phyloP scores from a whole-genome alignment of 148 eudicot genomes.

The Nyssa sinensis region DNA sequence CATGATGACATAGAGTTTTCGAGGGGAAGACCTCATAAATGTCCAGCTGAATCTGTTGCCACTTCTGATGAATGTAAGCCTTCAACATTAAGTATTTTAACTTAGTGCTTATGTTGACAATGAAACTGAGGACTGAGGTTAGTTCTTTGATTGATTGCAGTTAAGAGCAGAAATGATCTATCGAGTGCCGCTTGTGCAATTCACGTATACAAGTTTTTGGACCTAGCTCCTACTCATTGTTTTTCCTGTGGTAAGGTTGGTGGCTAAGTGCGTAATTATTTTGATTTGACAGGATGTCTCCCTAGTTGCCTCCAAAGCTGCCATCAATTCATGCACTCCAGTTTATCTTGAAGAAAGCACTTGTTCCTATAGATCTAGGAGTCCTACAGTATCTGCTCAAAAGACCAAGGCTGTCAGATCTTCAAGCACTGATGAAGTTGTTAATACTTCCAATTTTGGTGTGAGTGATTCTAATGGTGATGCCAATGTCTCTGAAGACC shows the following conservation, averaged over 20 bases:
- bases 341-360: conserved; percentile 57
- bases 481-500: conserved; percentile 23
- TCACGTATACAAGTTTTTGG: conserved; percentile 44
- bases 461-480: conserved; percentile 5
- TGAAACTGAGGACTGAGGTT: conserved; percentile 11
- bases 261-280: conserved; percentile 7
- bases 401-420: conserved; percentile 28
- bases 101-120: neutral
- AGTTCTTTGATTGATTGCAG: conserved; percentile 48
- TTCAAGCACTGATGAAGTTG: conserved; percentile 35
- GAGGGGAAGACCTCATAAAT: conserved; percentile 26
- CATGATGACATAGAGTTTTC: conserved; percentile 38
- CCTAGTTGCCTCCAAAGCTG: conserved; percentile 38
- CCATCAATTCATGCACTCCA: conserved; percentile 40
- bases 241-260: conserved; percentile 5
- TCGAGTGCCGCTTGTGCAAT: conserved; percentile 28
- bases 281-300: conserved; percentile 45
- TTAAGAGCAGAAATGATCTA: conserved; percentile 30
- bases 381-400: conserved; percentile 33
- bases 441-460: conserved; percentile 15
- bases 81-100: neutral
- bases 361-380: conserved; percentile 53
- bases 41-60: conserved; percentile 49
- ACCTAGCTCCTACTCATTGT: neutral
- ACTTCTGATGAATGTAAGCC: conserved; percentile 69